These are phyloP conservation scores for Calonectria henricotiae DNA, from an alignment of 2,329 filamentous ascomycete genomes.

Conservation along the genomic window DNA sequence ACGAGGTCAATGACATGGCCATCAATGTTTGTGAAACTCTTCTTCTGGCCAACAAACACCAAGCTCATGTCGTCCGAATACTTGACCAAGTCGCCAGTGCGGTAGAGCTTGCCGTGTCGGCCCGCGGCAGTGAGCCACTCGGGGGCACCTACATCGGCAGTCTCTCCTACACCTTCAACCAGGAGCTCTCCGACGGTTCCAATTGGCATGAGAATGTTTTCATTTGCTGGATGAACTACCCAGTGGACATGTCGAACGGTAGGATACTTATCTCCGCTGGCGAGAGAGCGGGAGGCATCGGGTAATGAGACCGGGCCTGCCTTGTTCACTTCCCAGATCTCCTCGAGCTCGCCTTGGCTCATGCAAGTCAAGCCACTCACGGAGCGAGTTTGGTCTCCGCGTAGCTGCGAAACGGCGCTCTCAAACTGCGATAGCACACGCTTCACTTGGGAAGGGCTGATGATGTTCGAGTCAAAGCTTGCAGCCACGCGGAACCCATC, in stretches of 20 bases:
- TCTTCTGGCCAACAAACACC: slow-evolving; percentile 48
- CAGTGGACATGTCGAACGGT: slow-evolving; percentile 48
- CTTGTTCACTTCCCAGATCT: slow-evolving; percentile 55
- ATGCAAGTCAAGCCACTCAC: slow-evolving; percentile 58
- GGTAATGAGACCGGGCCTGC: slow-evolving; percentile 43
- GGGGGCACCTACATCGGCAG: slow-evolving; percentile 39
- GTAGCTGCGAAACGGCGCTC: slow-evolving; percentile 67
- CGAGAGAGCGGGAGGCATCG: slow-evolving; percentile 39
- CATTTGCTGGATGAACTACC: slow-evolving; percentile 52
- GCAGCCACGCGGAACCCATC: slow-evolving; percentile 72
- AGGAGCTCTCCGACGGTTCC: slow-evolving; percentile 58
- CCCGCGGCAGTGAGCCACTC: slow-evolving; percentile 49
- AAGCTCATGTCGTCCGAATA: slow-evolving; percentile 48
- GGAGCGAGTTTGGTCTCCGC: slow-evolving; percentile 54
- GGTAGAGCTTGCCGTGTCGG: slow-evolving; percentile 47
- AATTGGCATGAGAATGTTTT: slow-evolving; percentile 51
- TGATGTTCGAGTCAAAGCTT: slow-evolving; percentile 74
- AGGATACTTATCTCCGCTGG: slow-evolving; percentile 48
- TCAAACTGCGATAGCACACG: slow-evolving; percentile 69
- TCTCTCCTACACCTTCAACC: slow-evolving; percentile 54
- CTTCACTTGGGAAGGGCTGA: slow-evolving; percentile 68
- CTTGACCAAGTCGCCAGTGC: slow-evolving; percentile 51
- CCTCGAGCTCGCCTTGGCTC: slow-evolving; percentile 56
- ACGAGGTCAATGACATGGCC: slow-evolving; percentile 50
- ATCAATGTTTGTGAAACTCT: slow-evolving; percentile 46